Base-by-base conservation (phyloP, 1,139 yeast species). In the Protomyces inouyei region DNA sequence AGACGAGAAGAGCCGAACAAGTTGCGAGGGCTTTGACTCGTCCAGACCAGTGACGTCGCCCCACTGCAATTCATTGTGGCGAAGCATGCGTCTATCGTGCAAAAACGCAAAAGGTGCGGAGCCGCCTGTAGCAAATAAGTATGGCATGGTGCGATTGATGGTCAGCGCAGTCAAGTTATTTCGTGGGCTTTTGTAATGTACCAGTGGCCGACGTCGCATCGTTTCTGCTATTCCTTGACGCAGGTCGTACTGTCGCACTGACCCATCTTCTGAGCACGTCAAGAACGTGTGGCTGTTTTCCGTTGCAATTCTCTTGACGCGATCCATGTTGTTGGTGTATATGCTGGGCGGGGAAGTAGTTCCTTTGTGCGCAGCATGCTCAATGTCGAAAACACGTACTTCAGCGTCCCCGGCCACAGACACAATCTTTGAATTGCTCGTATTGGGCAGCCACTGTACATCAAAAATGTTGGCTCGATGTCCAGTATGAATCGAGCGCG, bases 211-310 rank as follows among this genome's bases (percentile, higher is more conserved):
- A 12, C 52, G 57, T 9, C 59, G 60, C 3, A 23, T n/a, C 3
- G 63, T 32, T 12, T 37, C 46, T 14, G 51, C 52, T 3, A 57
- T 64, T 12, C 46, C 52, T 23, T 59, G 55, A n/a, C 55, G 60
- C 18, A 68, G 63, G 53, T 68, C 70, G 48, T 67, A 61, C 9
- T 68, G 69, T 6, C 70, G 65, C 14, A 68, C 64, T 43, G 65
- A 66, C 32, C 69, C 70, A 38, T 68, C 70, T 38, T 67, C 69
- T 43, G 67, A 60, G 53, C 70, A 68, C 2, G 68, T 57, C 40
- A 68, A 36, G 43, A 68, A 68, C n/a, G 55, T 66, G 25, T 67
- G 63, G 46, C 57, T 46, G 32, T 68, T 69, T 43, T 67, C 69
- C 2, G 66, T 66, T 8, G 67, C 67, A 18, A 68, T 67, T 4